Percentiles rank a stretch among this genome's conserved stretches.
Evolutionary conservation across 2,329 filamentous ascomycete genomes (phyloP).

Genomic region (Zopfia rhizophila): DNA sequence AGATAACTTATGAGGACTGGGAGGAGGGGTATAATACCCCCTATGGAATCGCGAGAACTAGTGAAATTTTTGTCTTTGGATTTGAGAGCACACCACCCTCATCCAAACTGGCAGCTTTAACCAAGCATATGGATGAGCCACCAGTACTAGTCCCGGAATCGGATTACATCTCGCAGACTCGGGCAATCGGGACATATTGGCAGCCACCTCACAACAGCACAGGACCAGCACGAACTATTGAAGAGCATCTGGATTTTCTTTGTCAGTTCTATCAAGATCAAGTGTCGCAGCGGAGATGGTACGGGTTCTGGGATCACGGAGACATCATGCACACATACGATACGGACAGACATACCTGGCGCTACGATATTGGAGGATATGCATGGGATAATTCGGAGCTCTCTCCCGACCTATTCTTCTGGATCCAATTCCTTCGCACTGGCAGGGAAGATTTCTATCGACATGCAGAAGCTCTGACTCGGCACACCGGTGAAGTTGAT

Average conservation of each 20-base stretch:
- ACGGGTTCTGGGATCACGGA: slow-evolving; percentile 71
- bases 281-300: slow-evolving; percentile 68
- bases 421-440: slow-evolving; percentile 70
- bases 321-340: slow-evolving; percentile 74
- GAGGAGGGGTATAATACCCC: slow-evolving; percentile 66
- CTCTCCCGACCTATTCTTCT: slow-evolving; percentile 71
- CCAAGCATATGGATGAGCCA: slow-evolving; percentile 61
- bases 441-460: slow-evolving; percentile 67
- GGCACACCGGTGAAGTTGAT: slow-evolving; percentile 71
- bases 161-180: slow-evolving; percentile 62
- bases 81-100: slow-evolving; percentile 65
- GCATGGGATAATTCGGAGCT: slow-evolving; percentile 74
- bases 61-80: slow-evolving; percentile 64
- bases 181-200: slow-evolving; percentile 68
- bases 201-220: slow-evolving; percentile 47
- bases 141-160: slow-evolving; percentile 63
- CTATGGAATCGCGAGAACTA: slow-evolving; percentile 68
- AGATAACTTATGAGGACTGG: slow-evolving; percentile 73
- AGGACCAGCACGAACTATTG: slow-evolving; percentile 54
- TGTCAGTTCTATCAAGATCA: slow-evolving; percentile 66
- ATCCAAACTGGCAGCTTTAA: slow-evolving; percentile 58
- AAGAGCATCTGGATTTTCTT: slow-evolving; percentile 66
- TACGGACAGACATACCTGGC: slow-evolving; percentile 67
- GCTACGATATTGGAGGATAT: slow-evolving; percentile 71
- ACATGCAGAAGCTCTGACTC: slow-evolving; percentile 67